A percentile compares a stretch with the other conserved stretches of the same genome.
Conservation (phyloP, 208 protist genomes). For the Leishmania aethiopica region DNA sequence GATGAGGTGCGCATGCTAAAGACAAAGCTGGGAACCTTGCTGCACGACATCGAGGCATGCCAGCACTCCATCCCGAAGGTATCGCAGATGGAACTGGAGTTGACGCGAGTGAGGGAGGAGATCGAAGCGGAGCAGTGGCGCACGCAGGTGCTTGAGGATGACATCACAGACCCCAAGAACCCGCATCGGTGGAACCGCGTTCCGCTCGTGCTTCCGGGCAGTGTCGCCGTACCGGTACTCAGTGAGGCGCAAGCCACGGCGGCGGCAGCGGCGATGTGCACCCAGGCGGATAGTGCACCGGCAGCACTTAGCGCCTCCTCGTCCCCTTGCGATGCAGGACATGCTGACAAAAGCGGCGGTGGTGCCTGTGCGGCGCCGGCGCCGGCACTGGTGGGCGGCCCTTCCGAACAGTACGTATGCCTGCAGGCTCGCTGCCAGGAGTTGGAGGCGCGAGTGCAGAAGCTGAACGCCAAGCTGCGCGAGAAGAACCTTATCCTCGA, state of each 20-base stretch:
- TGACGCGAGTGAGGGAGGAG: conserved; percentile 65
- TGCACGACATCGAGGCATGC: conserved; percentile 82
- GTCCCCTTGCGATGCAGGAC: conserved; percentile 1
- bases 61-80: conserved; percentile 81
- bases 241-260: conserved; percentile 1
- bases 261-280: neutral
- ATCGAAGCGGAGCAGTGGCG: conserved; percentile 89
- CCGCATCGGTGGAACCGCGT: conserved; percentile 75
- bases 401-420: conserved; percentile 80
- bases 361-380: neutral
- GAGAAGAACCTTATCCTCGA: conserved; percentile 97
- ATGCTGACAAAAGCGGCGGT: neutral
- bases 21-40: conserved; percentile 79
- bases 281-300: neutral
- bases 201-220: conserved; percentile 5
- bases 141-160: conserved; percentile 78
- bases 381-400: conserved; percentile 32
- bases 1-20: conserved; percentile 77
- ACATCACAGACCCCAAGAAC: conserved; percentile 88
- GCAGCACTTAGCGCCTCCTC: neutral
- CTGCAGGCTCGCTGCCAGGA: conserved; percentile 89
- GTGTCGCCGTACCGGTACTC: neutral
- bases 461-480: conserved; percentile 93
- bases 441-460: conserved; percentile 91
- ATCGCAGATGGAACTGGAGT: conserved; percentile 82